Evolutionary conservation across 306 rosid genomes (phyloP), one percentile per base, ranked within the genome.

Genomic region (Astragalus membranaceus): DNA sequence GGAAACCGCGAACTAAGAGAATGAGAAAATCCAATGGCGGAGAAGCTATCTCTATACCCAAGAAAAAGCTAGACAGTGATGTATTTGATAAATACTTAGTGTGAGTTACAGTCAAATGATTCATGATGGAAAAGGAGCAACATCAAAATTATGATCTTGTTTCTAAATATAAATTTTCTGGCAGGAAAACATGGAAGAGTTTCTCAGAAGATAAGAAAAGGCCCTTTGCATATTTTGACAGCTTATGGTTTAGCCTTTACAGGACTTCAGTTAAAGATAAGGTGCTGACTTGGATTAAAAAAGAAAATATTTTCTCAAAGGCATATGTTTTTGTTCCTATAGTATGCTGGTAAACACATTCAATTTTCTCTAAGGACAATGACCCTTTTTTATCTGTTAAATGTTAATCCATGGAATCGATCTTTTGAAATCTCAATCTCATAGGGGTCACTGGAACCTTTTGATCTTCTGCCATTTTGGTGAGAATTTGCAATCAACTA

Each of bases 241-340:
- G 88, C 81, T 73, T 91, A 55, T 91, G 96, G 96, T 88, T 87
- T 83, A 46, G 54, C 57, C 73, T 82, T 65, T 87, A 88, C 75
- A 78, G 76, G 78, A 43, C 69, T 48, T 36, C 72, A 37, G 66
- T 48, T 37, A 87, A 72, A 79, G 72, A 59, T 43, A 88, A 88
- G 87, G 93, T 91, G 71, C 82, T 88, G 53, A 64, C 73, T 64
- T 91, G 97, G 96, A 82, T 91, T 59, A 81, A 81, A 69, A 80
- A 77, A 61, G 75, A 67, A 78, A 71, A 74, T 13, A 87, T 91
- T 66, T 91, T 88, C 69, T 80, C 88, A 41, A 91, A 88, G 84
- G 71, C 81, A 60, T 91, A 88, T 83, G 93, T 88, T 80, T 79
- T 91, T 75, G 89, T 91, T 75, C 96, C 97, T 56, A 88, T 91